Percentiles rank a stretch among this genome's conserved stretches.
Evolutionary conservation across 768 basidiomycete genomes (phyloP).

Genomic region (Suillus americanus): DNA sequence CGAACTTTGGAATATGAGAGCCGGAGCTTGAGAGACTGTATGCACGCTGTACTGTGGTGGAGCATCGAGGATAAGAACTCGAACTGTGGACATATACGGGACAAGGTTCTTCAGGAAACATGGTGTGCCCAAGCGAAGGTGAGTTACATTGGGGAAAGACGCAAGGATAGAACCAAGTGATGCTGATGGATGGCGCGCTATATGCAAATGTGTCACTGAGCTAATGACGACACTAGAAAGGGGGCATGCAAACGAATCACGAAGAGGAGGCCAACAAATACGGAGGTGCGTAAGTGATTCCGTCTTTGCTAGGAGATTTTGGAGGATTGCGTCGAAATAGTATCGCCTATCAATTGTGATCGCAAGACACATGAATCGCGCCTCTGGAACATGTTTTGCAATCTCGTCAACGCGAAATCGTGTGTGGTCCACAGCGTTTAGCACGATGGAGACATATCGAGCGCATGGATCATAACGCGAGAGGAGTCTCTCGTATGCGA

Average conservation of each 20-base stretch:
- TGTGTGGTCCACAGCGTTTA: slow-evolving; percentile 1
- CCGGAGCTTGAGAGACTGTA: neutral
- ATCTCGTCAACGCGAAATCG: neutral
- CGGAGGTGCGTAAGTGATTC: slow-evolving; percentile 7
- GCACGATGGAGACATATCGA: neutral
- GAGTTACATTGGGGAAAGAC: slow-evolving; percentile 7
- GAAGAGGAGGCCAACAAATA: slow-evolving; percentile 7
- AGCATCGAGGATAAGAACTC: slow-evolving; percentile 9
- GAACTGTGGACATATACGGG: slow-evolving; percentile 3
- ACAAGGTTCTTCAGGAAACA: slow-evolving; percentile 11
- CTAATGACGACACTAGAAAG: neutral
- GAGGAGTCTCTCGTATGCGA: neutral
- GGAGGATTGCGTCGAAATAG: slow-evolving; percentile 2
- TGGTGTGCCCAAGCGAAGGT: slow-evolving; percentile 8
- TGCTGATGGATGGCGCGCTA: slow-evolving; percentile 6
- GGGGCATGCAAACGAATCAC: slow-evolving; percentile 4
- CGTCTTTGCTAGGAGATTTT: slow-evolving; percentile 1
- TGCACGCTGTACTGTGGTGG: slow-evolving; percentile 6
- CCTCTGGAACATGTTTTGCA: slow-evolving; percentile 2
- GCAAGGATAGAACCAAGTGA: slow-evolving; percentile 9
- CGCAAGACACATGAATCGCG: slow-evolving; percentile 3
- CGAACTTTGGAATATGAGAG: slow-evolving; percentile 3
- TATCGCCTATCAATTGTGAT: slow-evolving; percentile 3
- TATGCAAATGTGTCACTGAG: slow-evolving; percentile 7
- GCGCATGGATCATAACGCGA: slow-evolving; percentile 1